Evolutionary conservation across 1,284 basidiomycete genomes (phyloP).

Genomic region (Trametes pubescens): DNA sequence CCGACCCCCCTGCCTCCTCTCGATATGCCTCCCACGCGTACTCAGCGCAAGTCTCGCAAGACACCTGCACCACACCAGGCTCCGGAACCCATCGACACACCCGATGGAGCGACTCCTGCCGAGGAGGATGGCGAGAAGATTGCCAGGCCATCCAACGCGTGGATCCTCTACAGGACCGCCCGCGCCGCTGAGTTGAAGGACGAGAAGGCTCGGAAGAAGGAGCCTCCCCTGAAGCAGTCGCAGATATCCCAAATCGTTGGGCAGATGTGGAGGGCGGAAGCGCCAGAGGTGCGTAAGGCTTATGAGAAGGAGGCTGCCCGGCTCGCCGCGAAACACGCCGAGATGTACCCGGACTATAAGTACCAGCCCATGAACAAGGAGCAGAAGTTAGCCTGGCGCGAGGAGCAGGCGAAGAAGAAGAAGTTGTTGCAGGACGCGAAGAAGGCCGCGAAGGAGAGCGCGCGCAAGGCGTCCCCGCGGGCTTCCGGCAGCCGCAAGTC

Average conservation of each 20-base stretch:
- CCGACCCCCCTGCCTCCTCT: not conserved
- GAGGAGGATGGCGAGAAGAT: constrained; percentile 49
- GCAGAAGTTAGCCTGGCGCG: constrained; percentile 44
- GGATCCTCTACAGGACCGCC: constrained; percentile 90
- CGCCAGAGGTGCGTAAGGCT: constrained; percentile 55
- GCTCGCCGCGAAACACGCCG: constrained; percentile 72
- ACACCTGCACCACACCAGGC: constrained; percentile 14
- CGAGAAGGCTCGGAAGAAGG: constrained; percentile 35
- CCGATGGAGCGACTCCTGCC: no score
- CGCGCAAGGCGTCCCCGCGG: constrained; percentile 5
- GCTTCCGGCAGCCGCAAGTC: no score
- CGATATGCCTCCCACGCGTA: not conserved
- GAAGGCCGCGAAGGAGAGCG: constrained; percentile 42
- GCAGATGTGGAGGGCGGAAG: constrained; percentile 73
- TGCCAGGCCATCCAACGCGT: constrained; percentile 87
- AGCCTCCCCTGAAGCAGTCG: constrained; percentile 41
- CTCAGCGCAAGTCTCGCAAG: not conserved
- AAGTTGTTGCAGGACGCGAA: constrained; percentile 38
- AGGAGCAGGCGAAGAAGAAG: not conserved
- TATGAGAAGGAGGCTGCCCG: constrained; percentile 78
- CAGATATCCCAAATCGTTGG: constrained; percentile 78
- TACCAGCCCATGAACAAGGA: constrained; percentile 72
- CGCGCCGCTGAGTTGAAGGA: constrained; percentile 56
- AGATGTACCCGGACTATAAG: constrained; percentile 74
- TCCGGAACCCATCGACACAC: constrained; percentile 6